These are phyloP conservation scores for Picea glauca DNA, from an alignment of 75 land plant species.

Conservation along the genomic window DNA sequence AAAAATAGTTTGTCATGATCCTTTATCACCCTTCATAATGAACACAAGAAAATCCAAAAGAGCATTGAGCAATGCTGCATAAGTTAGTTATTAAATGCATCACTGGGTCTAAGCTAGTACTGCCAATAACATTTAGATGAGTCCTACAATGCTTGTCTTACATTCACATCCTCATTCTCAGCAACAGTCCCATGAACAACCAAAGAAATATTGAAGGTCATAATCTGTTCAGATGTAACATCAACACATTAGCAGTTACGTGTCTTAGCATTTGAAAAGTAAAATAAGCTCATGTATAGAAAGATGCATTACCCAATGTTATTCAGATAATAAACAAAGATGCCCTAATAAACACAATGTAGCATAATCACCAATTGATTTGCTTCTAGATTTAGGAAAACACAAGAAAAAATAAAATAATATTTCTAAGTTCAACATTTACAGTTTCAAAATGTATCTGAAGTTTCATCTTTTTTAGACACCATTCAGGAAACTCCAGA, in stretches of 20 bases:
- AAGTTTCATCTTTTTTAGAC: neutral
- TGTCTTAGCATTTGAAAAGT: neutral
- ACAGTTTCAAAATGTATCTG: neutral
- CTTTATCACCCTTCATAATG: neutral
- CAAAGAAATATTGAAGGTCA: conserved; percentile 92
- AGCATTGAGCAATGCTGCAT: neutral
- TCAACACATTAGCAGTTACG: neutral
- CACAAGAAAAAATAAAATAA: neutral
- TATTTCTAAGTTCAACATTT: neutral
- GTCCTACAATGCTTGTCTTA: conserved; percentile 22
- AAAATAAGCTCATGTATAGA: neutral
- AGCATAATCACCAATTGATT: neutral
- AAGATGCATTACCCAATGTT: neutral
- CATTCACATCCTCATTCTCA: conserved; percentile 65
- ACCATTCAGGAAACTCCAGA: neutral
- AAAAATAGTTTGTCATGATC: conserved; percentile 8
- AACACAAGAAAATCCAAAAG: neutral
- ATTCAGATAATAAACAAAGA: neutral
- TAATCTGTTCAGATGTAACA: conserved; percentile 55
- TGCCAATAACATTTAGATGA: conserved; percentile 11
- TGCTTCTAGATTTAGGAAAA: neutral
- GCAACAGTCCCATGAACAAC: conserved; percentile 97
- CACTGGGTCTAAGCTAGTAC: neutral
- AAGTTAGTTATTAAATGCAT: too few relatives aligned
- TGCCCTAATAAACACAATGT: neutral